These are phyloP conservation scores for Rhizophagus prolifer DNA, from an alignment of 192 early-diverging fungal genomes.

Conservation along the genomic window DNA sequence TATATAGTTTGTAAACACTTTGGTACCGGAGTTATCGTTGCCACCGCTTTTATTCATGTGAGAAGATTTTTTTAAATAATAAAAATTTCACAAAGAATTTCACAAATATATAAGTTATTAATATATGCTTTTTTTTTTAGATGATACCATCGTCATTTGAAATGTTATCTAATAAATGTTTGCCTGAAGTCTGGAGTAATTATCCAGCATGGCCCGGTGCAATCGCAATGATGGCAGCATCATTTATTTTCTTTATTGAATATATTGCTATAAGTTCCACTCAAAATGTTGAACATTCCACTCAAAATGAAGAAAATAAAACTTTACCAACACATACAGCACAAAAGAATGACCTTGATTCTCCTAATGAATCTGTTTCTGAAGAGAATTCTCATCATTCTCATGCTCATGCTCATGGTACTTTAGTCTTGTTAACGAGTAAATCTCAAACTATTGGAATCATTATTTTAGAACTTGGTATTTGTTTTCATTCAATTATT, in stretches of 20 bases:
- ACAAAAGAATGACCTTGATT: background rate
- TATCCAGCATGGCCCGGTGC: constrained; percentile 26
- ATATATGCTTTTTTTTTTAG: background rate
- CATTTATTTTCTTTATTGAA: constrained; percentile 26
- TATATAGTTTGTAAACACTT: constrained; percentile 35
- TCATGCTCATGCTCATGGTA: background rate
- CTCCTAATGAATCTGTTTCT: background rate
- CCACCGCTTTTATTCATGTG: constrained; percentile 73
- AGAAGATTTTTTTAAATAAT: background rate
- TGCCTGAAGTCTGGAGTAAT: constrained; percentile 21
- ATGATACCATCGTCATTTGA: constrained; percentile 56
- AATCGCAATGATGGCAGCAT: constrained; percentile 26
- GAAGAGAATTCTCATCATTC: background rate
- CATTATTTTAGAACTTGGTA: constrained; percentile 65
- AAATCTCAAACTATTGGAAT: constrained; percentile 40
- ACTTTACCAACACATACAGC: background rate
- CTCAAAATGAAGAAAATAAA: too few relatives aligned
- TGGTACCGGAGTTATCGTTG: constrained; percentile 67
- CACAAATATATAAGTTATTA: background rate
- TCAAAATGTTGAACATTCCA: background rate
- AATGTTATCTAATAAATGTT: constrained; percentile 37
- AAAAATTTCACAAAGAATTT: too few relatives aligned
- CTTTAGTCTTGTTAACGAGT: background rate
- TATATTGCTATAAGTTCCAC: constrained; percentile 7
- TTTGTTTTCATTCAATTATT: constrained; percentile 70